These are phyloP conservation scores for Pseudopithomyces maydicus DNA, from an alignment of 2,329 filamentous ascomycete species.

Conservation along the genomic window DNA sequence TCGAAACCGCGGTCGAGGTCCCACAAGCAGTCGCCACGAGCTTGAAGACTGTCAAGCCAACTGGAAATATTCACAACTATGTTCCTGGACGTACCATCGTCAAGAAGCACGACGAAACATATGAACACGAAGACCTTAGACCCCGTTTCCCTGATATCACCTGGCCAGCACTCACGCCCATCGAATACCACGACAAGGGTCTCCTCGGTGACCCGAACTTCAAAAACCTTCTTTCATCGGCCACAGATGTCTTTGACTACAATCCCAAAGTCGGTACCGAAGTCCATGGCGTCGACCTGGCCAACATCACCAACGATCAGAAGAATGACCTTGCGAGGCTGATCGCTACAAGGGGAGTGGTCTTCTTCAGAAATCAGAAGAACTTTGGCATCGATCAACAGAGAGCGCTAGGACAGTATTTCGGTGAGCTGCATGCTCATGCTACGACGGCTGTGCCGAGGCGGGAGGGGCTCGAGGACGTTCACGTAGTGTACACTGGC, in stretches of 20 bases:
- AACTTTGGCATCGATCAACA: slow-evolving; percentile 61
- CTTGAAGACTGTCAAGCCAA: slow-evolving; percentile 24
- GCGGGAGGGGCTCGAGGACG: slow-evolving; percentile 58
- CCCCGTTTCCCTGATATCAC: slow-evolving; percentile 59
- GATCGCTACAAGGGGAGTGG: slow-evolving; percentile 60
- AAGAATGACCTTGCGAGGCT: slow-evolving; percentile 61
- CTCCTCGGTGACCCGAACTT: slow-evolving; percentile 60
- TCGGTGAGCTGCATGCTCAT: slow-evolving; percentile 60
- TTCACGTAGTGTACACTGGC: slow-evolving; percentile 61
- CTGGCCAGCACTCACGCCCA: slow-evolving; percentile 56
- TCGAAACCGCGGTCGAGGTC: slow-evolving; percentile 31
- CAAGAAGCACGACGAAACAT: slow-evolving; percentile 52
- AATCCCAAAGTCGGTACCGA: slow-evolving; percentile 63
- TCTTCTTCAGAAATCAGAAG: slow-evolving; percentile 62
- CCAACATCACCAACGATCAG: slow-evolving; percentile 56
- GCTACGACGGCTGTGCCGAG: slow-evolving; percentile 59
- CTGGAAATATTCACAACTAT: slow-evolving; percentile 43
- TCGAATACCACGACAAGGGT: slow-evolving; percentile 60
- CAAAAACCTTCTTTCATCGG: slow-evolving; percentile 56
- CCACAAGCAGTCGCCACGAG: slow-evolving; percentile 10
- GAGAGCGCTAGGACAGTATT: slow-evolving; percentile 57
- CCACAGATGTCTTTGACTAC: slow-evolving; percentile 62
- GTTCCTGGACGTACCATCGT: slow-evolving; percentile 55
- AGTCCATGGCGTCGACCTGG: slow-evolving; percentile 57
- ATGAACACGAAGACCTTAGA: slow-evolving; percentile 58